Percentiles rank a stretch among this genome's conserved stretches.
These are phyloP conservation scores for Colletotrichum echinochloae DNA, from an alignment of 2,329 filamentous ascomycete species.

Conservation along the genomic window DNA sequence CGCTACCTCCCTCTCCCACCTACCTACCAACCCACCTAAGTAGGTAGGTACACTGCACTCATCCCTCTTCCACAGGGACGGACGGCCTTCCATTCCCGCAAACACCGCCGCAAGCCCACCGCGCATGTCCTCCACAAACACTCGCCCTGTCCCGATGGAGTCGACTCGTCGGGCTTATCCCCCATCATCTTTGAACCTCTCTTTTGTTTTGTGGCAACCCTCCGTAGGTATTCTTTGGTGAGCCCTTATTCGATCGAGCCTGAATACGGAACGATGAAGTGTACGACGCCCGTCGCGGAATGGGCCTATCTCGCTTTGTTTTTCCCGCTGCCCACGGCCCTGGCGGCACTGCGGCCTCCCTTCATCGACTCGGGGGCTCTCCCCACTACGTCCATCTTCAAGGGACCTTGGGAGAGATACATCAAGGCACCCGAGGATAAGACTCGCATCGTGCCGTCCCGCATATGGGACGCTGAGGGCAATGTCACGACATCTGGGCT, in stretches of 20 bases:
- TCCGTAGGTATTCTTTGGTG: background rate
- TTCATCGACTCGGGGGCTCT: conserved; percentile 45
- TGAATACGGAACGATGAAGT: conserved; percentile 22
- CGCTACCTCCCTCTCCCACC: too few relatives aligned
- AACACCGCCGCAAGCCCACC: background rate
- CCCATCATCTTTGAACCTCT: background rate
- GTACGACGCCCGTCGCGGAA: conserved; percentile 8
- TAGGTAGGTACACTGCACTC: background rate
- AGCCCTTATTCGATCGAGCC: background rate
- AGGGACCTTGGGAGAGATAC: conserved; percentile 54
- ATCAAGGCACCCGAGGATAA: conserved; percentile 53
- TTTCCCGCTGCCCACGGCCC: conserved; percentile 1
- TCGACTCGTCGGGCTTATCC: background rate
- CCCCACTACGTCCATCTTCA: conserved; percentile 50
- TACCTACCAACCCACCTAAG: too few relatives aligned
- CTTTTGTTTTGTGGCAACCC: background rate
- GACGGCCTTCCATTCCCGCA: background rate
- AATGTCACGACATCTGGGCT: conserved; percentile 45
- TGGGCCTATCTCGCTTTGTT: conserved; percentile 17
- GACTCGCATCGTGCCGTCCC: conserved; percentile 49
- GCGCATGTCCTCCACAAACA: conserved; percentile 2
- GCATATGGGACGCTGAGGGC: conserved; percentile 50
- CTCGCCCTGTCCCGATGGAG: conserved; percentile 19
- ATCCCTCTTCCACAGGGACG: conserved; percentile 22
- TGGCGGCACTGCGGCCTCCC: conserved; percentile 30